A percentile compares a stretch with the other conserved stretches of the same genome.
Conservation (phyloP, 139 green algal species). For the Chlorella sp. region DNA sequence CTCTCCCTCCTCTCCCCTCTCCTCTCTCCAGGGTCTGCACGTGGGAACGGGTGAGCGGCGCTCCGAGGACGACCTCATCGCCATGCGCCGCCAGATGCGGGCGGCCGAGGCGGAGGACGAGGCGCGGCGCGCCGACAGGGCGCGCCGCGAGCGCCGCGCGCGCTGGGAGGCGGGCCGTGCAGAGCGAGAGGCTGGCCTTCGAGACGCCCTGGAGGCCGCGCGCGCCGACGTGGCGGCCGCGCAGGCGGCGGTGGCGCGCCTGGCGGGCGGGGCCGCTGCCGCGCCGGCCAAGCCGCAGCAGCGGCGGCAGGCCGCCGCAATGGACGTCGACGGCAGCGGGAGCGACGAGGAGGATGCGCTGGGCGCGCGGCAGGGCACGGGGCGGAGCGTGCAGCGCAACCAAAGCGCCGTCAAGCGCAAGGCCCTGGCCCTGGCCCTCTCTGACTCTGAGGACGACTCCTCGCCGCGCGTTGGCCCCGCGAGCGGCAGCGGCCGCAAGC, state of each 20-base stretch:
- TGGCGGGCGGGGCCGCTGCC: too few relatives aligned
- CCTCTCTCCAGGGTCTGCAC: slow-evolving; percentile 5
- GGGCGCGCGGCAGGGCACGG: background rate
- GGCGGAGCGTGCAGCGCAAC: background rate
- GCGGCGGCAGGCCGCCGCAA: background rate
- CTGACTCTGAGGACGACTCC: too few relatives aligned
- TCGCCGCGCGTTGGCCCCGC: too few relatives aligned
- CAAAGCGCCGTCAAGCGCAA: slow-evolving; percentile 1
- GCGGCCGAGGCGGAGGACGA: background rate
- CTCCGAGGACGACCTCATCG: slow-evolving; percentile 16
- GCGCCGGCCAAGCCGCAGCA: background rate
- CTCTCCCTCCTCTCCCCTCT: too few relatives aligned
- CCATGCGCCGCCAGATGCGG: slow-evolving; percentile 23
- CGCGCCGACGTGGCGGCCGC: background rate
- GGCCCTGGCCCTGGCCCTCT: too few relatives aligned
- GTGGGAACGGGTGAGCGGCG: background rate
- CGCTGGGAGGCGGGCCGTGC: background rate
- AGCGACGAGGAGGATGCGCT: slow-evolving; percentile 7
- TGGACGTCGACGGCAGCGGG: background rate
- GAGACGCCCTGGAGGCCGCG: background rate
- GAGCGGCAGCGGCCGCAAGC: too few relatives aligned
- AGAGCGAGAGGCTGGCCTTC: background rate
- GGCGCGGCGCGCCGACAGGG: background rate
- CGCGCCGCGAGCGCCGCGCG: background rate
- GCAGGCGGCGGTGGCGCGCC: background rate